Conservation (phyloP, 768 basidiomycete genomes). For the Auriscalpium vulgare region DNA sequence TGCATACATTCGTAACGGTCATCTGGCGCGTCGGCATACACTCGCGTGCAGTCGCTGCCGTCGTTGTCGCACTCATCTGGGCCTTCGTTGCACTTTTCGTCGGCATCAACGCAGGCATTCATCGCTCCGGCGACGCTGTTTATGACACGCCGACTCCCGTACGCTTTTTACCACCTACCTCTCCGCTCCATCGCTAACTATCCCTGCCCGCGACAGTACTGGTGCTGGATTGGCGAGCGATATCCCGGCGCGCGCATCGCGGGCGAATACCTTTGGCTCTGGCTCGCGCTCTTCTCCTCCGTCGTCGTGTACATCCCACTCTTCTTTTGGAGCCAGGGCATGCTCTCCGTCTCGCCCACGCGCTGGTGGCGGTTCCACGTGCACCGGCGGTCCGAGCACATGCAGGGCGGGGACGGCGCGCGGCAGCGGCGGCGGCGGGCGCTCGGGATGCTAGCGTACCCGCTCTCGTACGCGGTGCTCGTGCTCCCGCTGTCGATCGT, state of each 20-base stretch:
- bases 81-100: conserved; percentile 23
- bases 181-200: neutral
- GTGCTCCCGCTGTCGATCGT: conserved; percentile 34
- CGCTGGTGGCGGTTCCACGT: conserved; percentile 29
- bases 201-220: neutral
- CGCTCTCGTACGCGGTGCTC: conserved; percentile 28
- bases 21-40: conserved; percentile 25
- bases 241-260: conserved; percentile 25
- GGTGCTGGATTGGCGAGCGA: conserved; percentile 18
- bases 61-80: neutral
- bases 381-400: conserved; percentile 4
- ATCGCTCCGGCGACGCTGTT: conserved; percentile 9
- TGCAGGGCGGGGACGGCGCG: neutral
- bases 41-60: conserved; percentile 18
- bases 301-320: conserved; percentile 28
- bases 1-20: conserved; percentile 30
- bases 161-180: neutral
- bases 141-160: neutral
- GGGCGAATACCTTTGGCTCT: conserved; percentile 40
- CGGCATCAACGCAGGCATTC: conserved; percentile 16
- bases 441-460: conserved; percentile 26
- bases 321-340: conserved; percentile 30
- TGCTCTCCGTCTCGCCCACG: conserved; percentile 22
- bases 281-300: conserved; percentile 31
- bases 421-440: neutral